These are phyloP conservation scores for Nicotiana paniculata DNA, from an alignment of 257 asterid genomes.

Conservation along the genomic window DNA sequence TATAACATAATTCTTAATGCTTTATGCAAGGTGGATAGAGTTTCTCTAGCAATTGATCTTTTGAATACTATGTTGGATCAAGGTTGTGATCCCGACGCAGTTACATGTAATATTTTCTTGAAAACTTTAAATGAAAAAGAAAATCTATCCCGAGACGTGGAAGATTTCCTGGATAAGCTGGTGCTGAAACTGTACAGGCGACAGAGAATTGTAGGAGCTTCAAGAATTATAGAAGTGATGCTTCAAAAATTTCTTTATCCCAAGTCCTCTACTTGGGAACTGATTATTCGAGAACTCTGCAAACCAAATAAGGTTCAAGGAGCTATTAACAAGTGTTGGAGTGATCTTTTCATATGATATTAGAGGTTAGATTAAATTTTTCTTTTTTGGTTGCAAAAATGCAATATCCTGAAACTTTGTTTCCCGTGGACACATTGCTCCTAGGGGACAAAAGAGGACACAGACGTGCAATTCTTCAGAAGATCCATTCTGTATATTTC, in stretches of 20 bases:
- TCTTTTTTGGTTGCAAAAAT: neutral
- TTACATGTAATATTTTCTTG: slow-evolving; percentile 75
- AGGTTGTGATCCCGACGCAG: slow-evolving; percentile 75
- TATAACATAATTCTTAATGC: slow-evolving; percentile 67
- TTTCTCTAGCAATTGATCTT: slow-evolving; percentile 66
- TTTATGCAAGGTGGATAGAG: slow-evolving; percentile 55
- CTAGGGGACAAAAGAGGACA: neutral
- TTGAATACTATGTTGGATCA: slow-evolving; percentile 64
- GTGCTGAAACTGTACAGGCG: slow-evolving; percentile 60
- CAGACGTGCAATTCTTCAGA: neutral
- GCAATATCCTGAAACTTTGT: neutral
- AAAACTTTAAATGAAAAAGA: slow-evolving; percentile 45
- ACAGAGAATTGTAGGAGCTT: slow-evolving; percentile 56
- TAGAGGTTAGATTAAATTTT: slow-evolving; percentile 5
- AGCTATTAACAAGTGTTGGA: slow-evolving; percentile 75
- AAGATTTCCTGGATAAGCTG: slow-evolving; percentile 75
- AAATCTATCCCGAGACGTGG: slow-evolving; percentile 51
- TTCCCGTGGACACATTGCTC: neutral
- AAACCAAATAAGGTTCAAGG: slow-evolving; percentile 57
- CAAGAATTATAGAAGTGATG: slow-evolving; percentile 66
- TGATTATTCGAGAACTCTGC: slow-evolving; percentile 55
- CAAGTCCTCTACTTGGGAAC: slow-evolving; percentile 68
- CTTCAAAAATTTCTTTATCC: slow-evolving; percentile 67
- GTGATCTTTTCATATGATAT: slow-evolving; percentile 45
- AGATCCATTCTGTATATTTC: slow-evolving; percentile 1